These are phyloP conservation scores for Ulota crispa DNA, from an alignment of 225 moss, liverwort and hornwort species.

Conservation along the genomic window DNA sequence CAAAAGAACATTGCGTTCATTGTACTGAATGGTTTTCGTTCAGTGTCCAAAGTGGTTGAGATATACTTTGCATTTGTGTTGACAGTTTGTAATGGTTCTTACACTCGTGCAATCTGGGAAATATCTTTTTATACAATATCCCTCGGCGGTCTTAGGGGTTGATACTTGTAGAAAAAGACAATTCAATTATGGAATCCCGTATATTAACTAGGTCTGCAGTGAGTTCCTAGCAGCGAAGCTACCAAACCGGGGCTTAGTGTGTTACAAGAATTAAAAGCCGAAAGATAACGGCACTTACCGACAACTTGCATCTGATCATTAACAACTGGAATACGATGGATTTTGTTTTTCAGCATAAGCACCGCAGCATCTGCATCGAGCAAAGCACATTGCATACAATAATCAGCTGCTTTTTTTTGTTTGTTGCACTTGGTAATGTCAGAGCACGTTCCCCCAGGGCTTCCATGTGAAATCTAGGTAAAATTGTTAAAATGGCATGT, in stretches of 20 bases:
- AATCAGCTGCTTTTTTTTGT: background rate
- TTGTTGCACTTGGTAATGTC: background rate
- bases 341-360: slow-evolving; percentile 84
- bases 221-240: background rate
- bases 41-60: too few species aligned
- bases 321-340: slow-evolving; percentile 77
- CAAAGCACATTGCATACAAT: background rate
- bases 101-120: too few species aligned
- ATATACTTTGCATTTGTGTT: too few species aligned
- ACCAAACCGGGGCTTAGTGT: background rate
- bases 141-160: background rate
- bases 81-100: too few species aligned
- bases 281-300: slow-evolving; percentile 37
- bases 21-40: too few species aligned
- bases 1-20: too few species aligned
- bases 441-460: background rate
- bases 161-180: background rate
- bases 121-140: too few species aligned
- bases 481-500: background rate
- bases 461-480: background rate
- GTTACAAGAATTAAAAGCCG: too few species aligned
- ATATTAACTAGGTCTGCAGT: background rate
- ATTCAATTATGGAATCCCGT: background rate
- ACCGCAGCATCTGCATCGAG: slow-evolving; percentile 65
- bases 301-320: slow-evolving; percentile 64